Evolutionary conservation across 352 stramenopile genomes (phyloP), one percentile per base, ranked within the genome.

Genomic region (Globisporangium okanoganense): DNA sequence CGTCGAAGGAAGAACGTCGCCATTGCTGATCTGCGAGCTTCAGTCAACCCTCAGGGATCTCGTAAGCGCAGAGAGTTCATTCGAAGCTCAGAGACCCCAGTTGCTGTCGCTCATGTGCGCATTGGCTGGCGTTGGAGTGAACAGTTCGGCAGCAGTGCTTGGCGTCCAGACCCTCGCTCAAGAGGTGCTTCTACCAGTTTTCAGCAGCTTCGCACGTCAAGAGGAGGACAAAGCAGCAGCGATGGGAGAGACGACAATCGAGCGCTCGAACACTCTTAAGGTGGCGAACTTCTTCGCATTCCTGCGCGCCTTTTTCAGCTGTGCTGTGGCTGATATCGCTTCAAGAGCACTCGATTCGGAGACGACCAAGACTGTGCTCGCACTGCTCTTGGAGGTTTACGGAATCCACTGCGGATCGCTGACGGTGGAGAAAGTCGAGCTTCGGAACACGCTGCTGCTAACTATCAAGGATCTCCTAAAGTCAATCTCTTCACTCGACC

Each of bases 371-470:
- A 31, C 41, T 6, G 41, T 67, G 35, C 64, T 76, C 9, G 27
- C 41, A 8, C 35, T 63, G 8, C 25, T 65, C 31, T 33, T 61
- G 43, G 25, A 8, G 4, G n/a, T 20, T 2, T 56, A 73, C 24
- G 25, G 10, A n/a, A 18, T 3, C 48, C 53, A 55, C 2, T 47
- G 27, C 14, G 10, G 20, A 18, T 12, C 35, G 12, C 12, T 27
- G 24, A 53, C n/a, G 24, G 29, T 5, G 44, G 20, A 55, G 3
- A 62, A 25, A 5, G 14, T 68, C 31, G 29, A 63, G 13, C 24
- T 73, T 29, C 65, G 47, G 31, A 67, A 79, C 45, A 72, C 24
- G 7, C 63, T 83, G 12, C 56, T 79, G 1, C 36, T 83, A 5
- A 35, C 73, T 5, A 47, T 73, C 3, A 79, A 79, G 18, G 60